Base-by-base conservation (phyloP, 2,329 filamentous ascomycete species). In the Madurella fahalii region DNA sequence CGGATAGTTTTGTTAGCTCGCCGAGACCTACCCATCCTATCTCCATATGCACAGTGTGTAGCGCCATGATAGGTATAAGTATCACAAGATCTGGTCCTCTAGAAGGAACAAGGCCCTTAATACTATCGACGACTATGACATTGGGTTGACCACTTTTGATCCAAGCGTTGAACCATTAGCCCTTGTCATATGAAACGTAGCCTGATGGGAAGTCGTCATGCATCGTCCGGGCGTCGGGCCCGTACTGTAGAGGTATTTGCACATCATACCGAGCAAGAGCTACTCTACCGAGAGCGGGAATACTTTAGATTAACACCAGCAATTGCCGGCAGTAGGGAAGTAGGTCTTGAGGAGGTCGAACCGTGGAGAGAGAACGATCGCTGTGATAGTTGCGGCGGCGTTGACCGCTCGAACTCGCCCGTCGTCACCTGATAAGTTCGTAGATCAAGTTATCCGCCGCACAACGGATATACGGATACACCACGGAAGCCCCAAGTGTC, bases 331-430 rank as follows among this genome's bases (percentile, higher is more conserved):
- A 31, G 89, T 69, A 54, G 91, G 69, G 69, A 90, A 89, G 71
- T 91, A 91, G 1, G 87, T 86, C 46, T 74, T 69, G 1, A 72
- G 77, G 12, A 91, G 75, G 69, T 90, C 77, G 67, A 91, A 89
- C 11, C 72, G 65, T 1, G 73, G 67, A 0, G 82, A 86, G 13
- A 85, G 75, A n/a, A 81, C 73, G 9, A 90, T 74, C 0, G 87
- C 81, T 45, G 78, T 78, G 57, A 88, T 77, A 0, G 84, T 84
- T 7, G 79, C 71, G 0, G 88, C 88, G 0, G 88, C 86, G 66
- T 91, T 92, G 73, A 91, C 89, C n/a, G n/a, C 70, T 90, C 86
- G 9, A 78, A 76, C 67, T 86, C 84, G 53, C 86, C 86, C 1
- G 83, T 82, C 9, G 83, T 82, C 44, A 89, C 63, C 65, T 90